These are phyloP conservation scores for Pyrenula aspistea DNA, from an alignment of 495 filamentous ascomycete genomes.

Conservation along the genomic window DNA sequence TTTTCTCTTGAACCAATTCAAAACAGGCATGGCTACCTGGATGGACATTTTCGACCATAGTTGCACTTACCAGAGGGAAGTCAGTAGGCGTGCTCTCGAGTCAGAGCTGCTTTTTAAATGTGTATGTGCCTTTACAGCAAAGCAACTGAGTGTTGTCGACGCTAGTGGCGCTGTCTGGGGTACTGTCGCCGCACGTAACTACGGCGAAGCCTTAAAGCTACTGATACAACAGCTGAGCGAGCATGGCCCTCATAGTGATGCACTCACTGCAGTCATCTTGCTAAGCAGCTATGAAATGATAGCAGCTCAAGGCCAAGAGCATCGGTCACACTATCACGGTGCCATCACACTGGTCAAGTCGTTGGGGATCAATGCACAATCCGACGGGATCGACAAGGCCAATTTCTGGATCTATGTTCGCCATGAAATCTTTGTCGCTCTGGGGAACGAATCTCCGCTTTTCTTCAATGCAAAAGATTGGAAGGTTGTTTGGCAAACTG, in stretches of 20 bases:
- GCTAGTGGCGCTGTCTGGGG: conserved; percentile 4
- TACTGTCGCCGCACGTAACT: conserved; percentile 7
- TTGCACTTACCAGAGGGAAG: conserved; percentile 8
- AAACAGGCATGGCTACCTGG: conserved; percentile 14
- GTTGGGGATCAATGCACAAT: conserved; percentile 4
- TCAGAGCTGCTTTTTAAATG: conserved; percentile 9
- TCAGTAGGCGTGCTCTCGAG: conserved; percentile 5
- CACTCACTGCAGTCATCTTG: conserved; percentile 12
- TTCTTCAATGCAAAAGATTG: conserved; percentile 4
- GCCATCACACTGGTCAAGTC: conserved; percentile 7
- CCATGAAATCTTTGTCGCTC: conserved; percentile 12
- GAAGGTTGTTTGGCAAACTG: conserved; percentile 5
- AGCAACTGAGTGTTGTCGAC: conserved; percentile 9
- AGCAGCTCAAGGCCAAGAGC: conserved; percentile 5
- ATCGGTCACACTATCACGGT: conserved; percentile 10
- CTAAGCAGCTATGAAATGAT: conserved; percentile 15
- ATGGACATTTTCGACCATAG: conserved; percentile 14
- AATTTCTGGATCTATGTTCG: conserved; percentile 16
- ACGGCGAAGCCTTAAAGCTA: conserved; percentile 8
- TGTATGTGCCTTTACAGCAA: conserved; percentile 12
- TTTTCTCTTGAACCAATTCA: background rate
- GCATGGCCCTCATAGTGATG: conserved; percentile 3
- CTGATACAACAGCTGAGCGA: conserved; percentile 6
- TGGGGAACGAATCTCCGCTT: conserved; percentile 10
- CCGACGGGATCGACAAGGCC: conserved; percentile 9